Percentiles rank a stretch among this genome's conserved stretches.
phyloP scores from a whole-genome alignment of 108 stramenopile genomes.

The Parmales sp. region DNA sequence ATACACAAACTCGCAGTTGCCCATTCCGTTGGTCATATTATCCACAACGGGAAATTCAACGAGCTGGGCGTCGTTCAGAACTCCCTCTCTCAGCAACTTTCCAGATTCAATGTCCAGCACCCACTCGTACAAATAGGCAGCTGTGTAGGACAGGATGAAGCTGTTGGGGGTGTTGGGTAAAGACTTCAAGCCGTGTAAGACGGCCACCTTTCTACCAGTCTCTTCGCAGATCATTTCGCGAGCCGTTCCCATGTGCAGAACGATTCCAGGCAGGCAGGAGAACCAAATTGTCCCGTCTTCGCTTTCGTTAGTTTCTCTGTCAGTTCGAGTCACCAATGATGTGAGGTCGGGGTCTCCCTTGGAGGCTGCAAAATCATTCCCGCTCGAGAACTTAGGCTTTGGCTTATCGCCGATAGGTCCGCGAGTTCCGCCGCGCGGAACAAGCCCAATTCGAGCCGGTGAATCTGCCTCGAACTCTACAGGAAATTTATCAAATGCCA shows the following conservation, averaged over 20 bases:
- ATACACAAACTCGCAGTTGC: background rate
- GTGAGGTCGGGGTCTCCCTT: too few species aligned
- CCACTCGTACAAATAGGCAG: slow-evolving; percentile 33
- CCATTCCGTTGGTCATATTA: slow-evolving; percentile 12
- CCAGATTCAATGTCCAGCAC: slow-evolving; percentile 14
- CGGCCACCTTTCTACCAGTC: slow-evolving; percentile 21
- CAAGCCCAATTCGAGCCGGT: slow-evolving; percentile 33
- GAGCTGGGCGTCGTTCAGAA: slow-evolving; percentile 18
- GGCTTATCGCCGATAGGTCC: too few species aligned
- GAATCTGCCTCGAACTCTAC: slow-evolving; percentile 41
- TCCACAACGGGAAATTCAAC: slow-evolving; percentile 38
- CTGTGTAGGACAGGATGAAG: slow-evolving; percentile 23
- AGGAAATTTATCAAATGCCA: slow-evolving; percentile 21
- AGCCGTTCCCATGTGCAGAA: slow-evolving; percentile 32
- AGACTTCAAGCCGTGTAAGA: slow-evolving; percentile 24
- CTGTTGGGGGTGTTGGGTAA: slow-evolving; percentile 13
- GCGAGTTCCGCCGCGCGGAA: background rate
- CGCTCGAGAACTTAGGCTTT: too few species aligned
- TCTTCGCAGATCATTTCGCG: slow-evolving; percentile 24
- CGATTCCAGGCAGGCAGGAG: slow-evolving; percentile 25
- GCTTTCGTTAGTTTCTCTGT: too few species aligned
- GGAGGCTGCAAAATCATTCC: too few species aligned
- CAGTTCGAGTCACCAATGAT: too few species aligned
- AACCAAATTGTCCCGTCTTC: slow-evolving; percentile 20
- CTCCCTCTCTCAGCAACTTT: slow-evolving; percentile 8